A percentile compares a stretch with the other conserved stretches of the same genome.
Evolutionary conservation across 306 rosid genomes (phyloP).

Genomic region (Pachyrhizus erosus): DNA sequence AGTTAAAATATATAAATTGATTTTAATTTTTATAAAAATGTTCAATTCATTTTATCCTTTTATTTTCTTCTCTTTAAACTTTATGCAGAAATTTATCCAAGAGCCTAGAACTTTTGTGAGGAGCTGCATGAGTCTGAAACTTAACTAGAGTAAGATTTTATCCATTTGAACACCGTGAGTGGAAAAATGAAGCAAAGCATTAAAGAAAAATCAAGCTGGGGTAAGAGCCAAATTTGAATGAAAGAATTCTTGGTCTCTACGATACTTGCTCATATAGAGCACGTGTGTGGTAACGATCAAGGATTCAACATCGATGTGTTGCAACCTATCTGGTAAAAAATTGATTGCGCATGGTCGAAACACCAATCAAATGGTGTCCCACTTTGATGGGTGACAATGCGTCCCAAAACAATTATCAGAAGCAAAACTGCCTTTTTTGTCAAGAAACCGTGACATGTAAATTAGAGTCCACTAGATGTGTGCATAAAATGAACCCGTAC

Average conservation of each 20-base stretch:
- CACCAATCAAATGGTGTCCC: slow-evolving; percentile 41
- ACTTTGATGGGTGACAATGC: slow-evolving; percentile 15
- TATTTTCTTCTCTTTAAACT: background rate
- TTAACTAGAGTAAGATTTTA: background rate
- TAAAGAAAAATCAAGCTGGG: background rate
- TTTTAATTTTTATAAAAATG: background rate
- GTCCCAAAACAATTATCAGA: background rate
- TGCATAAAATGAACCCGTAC: background rate
- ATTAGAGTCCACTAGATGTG: background rate
- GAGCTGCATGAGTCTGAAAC: background rate
- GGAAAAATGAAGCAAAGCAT: background rate
- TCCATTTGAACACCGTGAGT: background rate
- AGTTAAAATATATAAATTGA: background rate
- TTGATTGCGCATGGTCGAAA: slow-evolving; percentile 56
- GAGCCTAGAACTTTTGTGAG: background rate
- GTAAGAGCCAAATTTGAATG: background rate
- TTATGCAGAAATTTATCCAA: background rate
- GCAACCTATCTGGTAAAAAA: slow-evolving; percentile 4
- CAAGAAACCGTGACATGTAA: background rate
- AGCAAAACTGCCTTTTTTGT: slow-evolving; percentile 3
- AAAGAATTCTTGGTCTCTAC: slow-evolving; percentile 8
- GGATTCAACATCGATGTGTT: slow-evolving; percentile 1
- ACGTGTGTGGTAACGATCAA: slow-evolving; percentile 29
- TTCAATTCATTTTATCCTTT: background rate
- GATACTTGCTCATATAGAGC: slow-evolving; percentile 6